Base-by-base conservation (phyloP, 2,329 filamentous ascomycete species). In the Fusarium palustre region DNA sequence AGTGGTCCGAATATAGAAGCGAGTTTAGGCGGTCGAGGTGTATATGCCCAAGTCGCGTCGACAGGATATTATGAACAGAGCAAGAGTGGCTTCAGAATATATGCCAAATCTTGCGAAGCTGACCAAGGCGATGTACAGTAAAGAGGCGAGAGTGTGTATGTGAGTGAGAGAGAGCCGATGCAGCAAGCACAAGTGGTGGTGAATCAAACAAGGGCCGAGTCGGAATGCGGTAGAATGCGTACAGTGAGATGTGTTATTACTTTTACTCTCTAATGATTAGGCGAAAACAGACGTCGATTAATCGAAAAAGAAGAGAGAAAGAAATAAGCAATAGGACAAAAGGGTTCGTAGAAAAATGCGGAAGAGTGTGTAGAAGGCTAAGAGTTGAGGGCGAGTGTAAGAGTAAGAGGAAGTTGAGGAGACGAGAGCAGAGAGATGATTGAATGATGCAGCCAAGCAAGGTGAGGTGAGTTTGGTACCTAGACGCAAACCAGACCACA, bases 381-480 rank as follows among this genome's bases (percentile, higher is more conserved):
- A 64, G 43, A 43, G 49, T 39, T 6, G 33, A 34, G 59, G 61
- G 60, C 56, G 57, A 54, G 55, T 55, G 59, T 45, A 57, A 56
- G 64, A 54, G 50, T 52, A 53, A 56, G 39, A 49, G 62, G 45
- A 55, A 53, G 47, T 30, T 45, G 63, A 54, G 55, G 55, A 42
- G 46, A 39, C 34, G 50, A 34, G 47, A 65, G 34, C 34, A 58
- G 24, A 45, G 33, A 56, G 59, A 66, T 69, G 68, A 68, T 69
- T 59, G 61, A 73, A 70, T 71, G 59, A 74, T 72, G 71, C 65
- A 70, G 72, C 67, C 62, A 70, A 66, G 62, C 55, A 59, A 60
- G 36, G 59, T 62, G 59, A 39, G 41, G 68, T 67, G 60, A 60
- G 45, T 62, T 36, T 53, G 43, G 53, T 55, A 55, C 36, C 45